Conservation (phyloP, 2,329 filamentous ascomycete species). For the Colletotrichum horii region DNA sequence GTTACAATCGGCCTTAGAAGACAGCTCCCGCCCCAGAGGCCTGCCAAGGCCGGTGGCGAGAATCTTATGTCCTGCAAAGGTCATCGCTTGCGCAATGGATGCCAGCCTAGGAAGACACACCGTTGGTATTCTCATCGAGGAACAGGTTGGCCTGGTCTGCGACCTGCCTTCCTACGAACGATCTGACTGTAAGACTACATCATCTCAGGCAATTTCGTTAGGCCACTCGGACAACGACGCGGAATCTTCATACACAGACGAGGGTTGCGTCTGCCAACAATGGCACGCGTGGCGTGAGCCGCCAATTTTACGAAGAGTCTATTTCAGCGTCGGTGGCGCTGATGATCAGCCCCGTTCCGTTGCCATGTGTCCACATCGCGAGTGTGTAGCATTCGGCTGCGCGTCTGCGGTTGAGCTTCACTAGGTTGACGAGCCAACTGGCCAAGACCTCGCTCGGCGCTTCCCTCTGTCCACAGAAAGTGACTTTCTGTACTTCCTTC, state of each 20-base stretch:
- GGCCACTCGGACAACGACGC: not conserved
- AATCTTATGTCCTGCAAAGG: conserved; percentile 59
- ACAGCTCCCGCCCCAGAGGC: conserved; percentile 22
- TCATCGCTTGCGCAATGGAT: conserved; percentile 68
- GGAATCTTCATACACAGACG: not conserved
- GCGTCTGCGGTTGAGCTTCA: conserved; percentile 67
- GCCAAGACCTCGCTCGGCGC: conserved; percentile 57
- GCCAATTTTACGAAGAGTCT: conserved; percentile 21
- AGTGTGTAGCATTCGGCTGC: conserved; percentile 70
- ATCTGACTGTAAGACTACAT: not conserved
- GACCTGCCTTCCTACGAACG: conserved; percentile 45
- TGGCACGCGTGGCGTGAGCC: conserved; percentile 21
- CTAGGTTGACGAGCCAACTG: conserved; percentile 54
- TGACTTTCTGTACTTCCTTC: conserved; percentile 65
- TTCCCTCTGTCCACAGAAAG: conserved; percentile 60
- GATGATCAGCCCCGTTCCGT: conserved; percentile 70
- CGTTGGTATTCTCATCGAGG: conserved; percentile 64
- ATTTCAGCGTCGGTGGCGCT: conserved; percentile 59
- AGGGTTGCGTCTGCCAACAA: conserved; percentile 28
- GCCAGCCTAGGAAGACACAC: conserved; percentile 59
- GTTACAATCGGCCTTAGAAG: not conserved
- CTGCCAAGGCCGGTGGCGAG: conserved; percentile 51
- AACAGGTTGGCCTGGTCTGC: conserved; percentile 65
- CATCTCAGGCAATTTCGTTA: not conserved
- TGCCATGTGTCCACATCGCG: conserved; percentile 67